Percentiles rank a stretch among this genome's conserved stretches.
Evolutionary conservation across 176 grass and related monocot genomes (phyloP).

Genomic region (Oryza australiensis): DNA sequence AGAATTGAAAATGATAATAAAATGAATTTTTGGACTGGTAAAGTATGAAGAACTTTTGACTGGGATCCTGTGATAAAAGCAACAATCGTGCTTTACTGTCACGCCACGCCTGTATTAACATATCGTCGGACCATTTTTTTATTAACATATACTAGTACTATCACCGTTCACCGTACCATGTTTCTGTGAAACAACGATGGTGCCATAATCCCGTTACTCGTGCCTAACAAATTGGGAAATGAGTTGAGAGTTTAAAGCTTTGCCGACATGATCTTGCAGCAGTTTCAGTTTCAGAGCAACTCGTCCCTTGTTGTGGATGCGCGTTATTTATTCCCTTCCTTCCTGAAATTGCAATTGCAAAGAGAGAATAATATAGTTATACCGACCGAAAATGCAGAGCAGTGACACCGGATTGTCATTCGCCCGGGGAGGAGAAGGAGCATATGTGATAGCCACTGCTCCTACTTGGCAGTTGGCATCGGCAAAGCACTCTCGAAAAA

Average conservation of each 20-base stretch:
- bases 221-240: neutral
- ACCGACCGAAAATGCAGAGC: too few species aligned
- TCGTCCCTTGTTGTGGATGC: neutral
- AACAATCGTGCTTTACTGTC: neutral
- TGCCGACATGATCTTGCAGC: neutral
- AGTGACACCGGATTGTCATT: too few species aligned
- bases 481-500: too few species aligned
- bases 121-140: too few species aligned
- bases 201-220: neutral
- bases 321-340: neutral
- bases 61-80: neutral
- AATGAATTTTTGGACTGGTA: too few species aligned
- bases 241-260: neutral
- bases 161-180: too few species aligned
- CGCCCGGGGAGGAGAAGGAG: too few species aligned
- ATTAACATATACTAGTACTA: too few species aligned
- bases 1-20: too few species aligned
- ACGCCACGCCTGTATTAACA: neutral
- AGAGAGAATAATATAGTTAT: too few species aligned
- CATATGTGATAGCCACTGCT: too few species aligned
- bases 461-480: too few species aligned
- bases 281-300: neutral
- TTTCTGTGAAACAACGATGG: neutral
- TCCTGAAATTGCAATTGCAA: neutral
- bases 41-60: neutral